Evolutionary conservation across 345 rosid species (phyloP).

Genomic region (Excoecaria cochinchinensis): DNA sequence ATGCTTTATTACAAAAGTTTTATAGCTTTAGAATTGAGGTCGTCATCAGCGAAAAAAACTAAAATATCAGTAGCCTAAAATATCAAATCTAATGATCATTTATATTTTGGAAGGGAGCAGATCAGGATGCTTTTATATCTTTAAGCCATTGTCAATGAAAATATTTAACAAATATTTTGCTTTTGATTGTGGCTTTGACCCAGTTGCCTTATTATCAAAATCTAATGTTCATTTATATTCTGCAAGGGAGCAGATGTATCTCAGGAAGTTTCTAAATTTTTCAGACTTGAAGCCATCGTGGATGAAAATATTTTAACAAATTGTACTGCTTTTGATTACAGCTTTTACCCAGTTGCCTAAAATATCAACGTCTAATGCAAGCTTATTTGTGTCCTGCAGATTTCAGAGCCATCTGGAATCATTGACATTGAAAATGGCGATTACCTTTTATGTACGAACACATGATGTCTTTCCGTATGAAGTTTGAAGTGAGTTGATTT

Average conservation of each 20-base stretch:
- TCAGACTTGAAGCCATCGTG: neutral
- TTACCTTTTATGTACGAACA: conserved; percentile 17
- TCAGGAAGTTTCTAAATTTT: neutral
- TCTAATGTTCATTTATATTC: too few species aligned
- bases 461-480: neutral
- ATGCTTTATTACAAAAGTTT: too few species aligned
- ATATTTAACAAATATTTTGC: too few species aligned
- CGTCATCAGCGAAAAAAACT: too few species aligned
- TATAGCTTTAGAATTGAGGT: too few species aligned
- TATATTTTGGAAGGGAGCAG: too few species aligned
- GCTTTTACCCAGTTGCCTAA: conserved; percentile 13
- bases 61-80: too few species aligned
- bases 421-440: conserved; percentile 70
- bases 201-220: too few species aligned
- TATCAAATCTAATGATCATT: too few species aligned
- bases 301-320: neutral
- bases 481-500: neutral
- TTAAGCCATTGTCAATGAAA: too few species aligned
- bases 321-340: neutral
- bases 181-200: too few species aligned
- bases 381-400: conserved; percentile 44
- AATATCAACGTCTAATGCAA: conserved; percentile 5
- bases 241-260: neutral
- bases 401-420: conserved; percentile 93
- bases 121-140: too few species aligned